Conservation (phyloP, 1,139 yeast genomes). For the Hansenula sp. region DNA sequence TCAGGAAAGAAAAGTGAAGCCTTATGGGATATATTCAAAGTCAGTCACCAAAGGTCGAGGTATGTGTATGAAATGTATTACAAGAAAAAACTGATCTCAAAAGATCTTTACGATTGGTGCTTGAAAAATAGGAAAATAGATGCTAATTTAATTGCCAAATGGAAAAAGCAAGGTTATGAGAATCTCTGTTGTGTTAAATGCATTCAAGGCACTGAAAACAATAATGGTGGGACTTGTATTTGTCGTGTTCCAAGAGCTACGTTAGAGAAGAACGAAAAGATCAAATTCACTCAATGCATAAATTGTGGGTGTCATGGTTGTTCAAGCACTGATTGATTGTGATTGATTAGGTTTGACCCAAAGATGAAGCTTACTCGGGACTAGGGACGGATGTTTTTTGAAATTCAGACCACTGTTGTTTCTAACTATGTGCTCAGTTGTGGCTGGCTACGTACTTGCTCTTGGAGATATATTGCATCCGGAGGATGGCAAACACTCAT, state of each 20-base stretch:
- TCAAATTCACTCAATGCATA: constrained; percentile 55
- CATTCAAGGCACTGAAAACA: constrained; percentile 60
- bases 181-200: constrained; percentile 81
- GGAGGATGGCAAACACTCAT: too few relatives aligned
- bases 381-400: too few relatives aligned
- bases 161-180: constrained; percentile 92
- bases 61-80: constrained; percentile 75
- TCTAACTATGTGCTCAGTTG: too few relatives aligned
- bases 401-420: too few relatives aligned
- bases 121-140: constrained; percentile 67
- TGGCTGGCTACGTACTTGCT: too few relatives aligned
- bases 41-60: constrained; percentile 73
- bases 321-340: constrained; percentile 63
- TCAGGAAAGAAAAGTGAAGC: constrained; percentile 45
- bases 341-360: not conserved
- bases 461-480: too few relatives aligned
- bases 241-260: constrained; percentile 78
- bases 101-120: constrained; percentile 75
- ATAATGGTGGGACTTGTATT: constrained; percentile 69
- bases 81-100: constrained; percentile 62
- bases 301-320: constrained; percentile 93
- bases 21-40: constrained; percentile 68
- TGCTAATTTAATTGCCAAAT: constrained; percentile 73
- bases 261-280: constrained; percentile 32
- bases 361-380: too few relatives aligned